Conservation (phyloP, 2,329 filamentous ascomycete genomes). For the Hymenoscyphus scutula region DNA sequence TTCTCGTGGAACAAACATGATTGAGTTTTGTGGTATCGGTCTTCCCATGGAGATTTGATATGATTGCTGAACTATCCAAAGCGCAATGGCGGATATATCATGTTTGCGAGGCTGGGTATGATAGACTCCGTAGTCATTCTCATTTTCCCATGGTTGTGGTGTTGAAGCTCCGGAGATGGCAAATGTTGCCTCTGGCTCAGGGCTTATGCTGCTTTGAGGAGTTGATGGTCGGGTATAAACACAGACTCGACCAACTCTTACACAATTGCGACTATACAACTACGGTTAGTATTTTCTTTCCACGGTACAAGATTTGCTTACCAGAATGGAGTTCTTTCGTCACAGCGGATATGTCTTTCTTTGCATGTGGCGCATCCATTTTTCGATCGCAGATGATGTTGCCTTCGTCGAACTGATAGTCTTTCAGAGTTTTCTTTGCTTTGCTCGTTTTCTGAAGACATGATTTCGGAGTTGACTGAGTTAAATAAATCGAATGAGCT, state of each 20-base stretch:
- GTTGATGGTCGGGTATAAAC: constrained; percentile 14
- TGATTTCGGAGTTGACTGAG: not conserved
- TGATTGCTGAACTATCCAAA: constrained; percentile 21
- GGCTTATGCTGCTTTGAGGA: not conserved
- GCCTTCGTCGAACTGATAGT: constrained; percentile 12
- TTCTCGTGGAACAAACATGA: constrained; percentile 10
- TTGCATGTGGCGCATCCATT: constrained; percentile 25
- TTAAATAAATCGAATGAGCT: not conserved
- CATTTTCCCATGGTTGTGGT: constrained; percentile 14
- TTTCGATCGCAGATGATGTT: constrained; percentile 20
- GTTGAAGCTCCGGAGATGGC: not conserved
- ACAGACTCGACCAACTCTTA: constrained; percentile 22
- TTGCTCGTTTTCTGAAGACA: not conserved
- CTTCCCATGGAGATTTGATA: constrained; percentile 14
- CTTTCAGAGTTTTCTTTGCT: not conserved
- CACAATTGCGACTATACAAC: constrained; percentile 20
- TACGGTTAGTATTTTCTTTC: not conserved
- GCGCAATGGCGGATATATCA: constrained; percentile 9
- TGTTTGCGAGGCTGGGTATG: constrained; percentile 12
- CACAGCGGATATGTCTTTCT: constrained; percentile 24
- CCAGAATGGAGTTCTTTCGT: constrained; percentile 24
- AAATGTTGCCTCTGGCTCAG: not conserved
- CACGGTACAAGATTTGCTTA: too few species aligned
- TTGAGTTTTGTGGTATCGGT: constrained; percentile 16
- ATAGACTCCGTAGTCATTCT: constrained; percentile 5